Base-by-base conservation (phyloP, 768 basidiomycete genomes). In the Fomitopsis pulvina region DNA sequence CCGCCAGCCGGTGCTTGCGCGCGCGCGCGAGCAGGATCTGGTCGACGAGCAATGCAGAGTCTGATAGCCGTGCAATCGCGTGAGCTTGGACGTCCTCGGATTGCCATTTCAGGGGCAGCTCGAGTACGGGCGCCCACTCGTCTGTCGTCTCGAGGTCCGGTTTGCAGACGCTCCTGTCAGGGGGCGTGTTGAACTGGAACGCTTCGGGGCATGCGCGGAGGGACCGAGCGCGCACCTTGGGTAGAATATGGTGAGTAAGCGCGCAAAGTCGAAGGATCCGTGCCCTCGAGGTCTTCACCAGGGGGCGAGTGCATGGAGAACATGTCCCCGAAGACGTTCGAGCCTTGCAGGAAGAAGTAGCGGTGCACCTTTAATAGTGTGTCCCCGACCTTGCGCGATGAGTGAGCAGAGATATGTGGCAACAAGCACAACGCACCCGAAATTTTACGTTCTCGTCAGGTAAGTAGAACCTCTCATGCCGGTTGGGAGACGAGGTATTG, bases 231-330 rank as follows among this genome's bases (percentile, higher is more conserved):
- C 48, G 27, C 22, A 83, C 82, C 71, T 68, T 43, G 83, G 81
- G 45, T 84, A 84, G 42, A 83, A 80, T 0, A 83, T 71, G 75
- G 76, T 81, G 0, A 81, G 62, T 41, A 84, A 77, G 0, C 73
- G 72, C 12, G 72, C 70, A 46, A 83, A 80, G n/a, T 81, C 79
- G 5, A 68, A 63, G 0, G 69, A 66, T 22, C 71, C 8, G 70
- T 67, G n/a, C 71, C 68, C 5, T 71, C 66, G 2, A 84, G 63
- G 5, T 48, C 24, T 29, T 21, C n/a, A 24, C 34, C 64, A 50
- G 22, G 47, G 18, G 21, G 58, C 4, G 26, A 20, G 29, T 10
- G 66, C 42, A 57, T 57, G 47, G 37, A 60, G 55, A 44, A 67
- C 47, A 55, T 55, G 52, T 49, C 59, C 30, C 37, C 52, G 51